These are phyloP conservation scores for Scopulariopsis brevicaulis DNA, from an alignment of 2,329 filamentous ascomycete species.

Conservation along the genomic window DNA sequence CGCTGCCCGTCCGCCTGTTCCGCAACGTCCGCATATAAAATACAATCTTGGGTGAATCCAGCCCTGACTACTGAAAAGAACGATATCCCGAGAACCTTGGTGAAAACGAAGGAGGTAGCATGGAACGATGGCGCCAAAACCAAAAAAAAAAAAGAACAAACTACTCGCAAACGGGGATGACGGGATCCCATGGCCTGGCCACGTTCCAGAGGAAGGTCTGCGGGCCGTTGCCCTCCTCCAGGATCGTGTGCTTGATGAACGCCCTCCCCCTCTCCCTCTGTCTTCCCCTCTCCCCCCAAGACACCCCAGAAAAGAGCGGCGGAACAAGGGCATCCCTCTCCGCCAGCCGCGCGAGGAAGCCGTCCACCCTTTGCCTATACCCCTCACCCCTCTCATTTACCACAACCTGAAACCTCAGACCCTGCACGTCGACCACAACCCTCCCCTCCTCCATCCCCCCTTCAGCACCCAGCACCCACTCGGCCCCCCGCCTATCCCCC, in stretches of 20 bases:
- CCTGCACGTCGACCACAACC: constrained; percentile 26
- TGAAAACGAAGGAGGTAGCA: too few relatives aligned
- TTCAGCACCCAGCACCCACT: constrained; percentile 25
- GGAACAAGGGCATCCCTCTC: constrained; percentile 10
- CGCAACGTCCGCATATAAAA: not conserved
- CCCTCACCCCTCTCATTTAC: constrained; percentile 22
- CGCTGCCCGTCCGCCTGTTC: not conserved
- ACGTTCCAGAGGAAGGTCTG: constrained; percentile 29
- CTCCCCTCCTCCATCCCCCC: constrained; percentile 18
- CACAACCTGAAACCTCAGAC: constrained; percentile 24
- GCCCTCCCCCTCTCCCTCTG: constrained; percentile 11
- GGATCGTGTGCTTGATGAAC: constrained; percentile 5
- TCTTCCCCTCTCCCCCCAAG: constrained; percentile 7
- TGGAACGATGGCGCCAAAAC: not conserved
- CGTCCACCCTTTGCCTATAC: constrained; percentile 21
- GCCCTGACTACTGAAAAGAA: too few relatives aligned
- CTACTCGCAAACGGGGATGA: constrained; percentile 21
- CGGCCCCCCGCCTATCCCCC: constrained; percentile 21
- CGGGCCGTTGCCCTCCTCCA: constrained; percentile 8
- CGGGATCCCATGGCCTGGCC: constrained; percentile 27
- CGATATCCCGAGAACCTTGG: not conserved
- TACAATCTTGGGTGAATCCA: not conserved
- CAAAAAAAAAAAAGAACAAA: not conserved
- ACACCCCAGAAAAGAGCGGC: not conserved
- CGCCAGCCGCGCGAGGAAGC: constrained; percentile 12